These are phyloP conservation scores for Fusarium algeriense DNA, from an alignment of 2,329 filamentous ascomycete species.

Conservation along the genomic window DNA sequence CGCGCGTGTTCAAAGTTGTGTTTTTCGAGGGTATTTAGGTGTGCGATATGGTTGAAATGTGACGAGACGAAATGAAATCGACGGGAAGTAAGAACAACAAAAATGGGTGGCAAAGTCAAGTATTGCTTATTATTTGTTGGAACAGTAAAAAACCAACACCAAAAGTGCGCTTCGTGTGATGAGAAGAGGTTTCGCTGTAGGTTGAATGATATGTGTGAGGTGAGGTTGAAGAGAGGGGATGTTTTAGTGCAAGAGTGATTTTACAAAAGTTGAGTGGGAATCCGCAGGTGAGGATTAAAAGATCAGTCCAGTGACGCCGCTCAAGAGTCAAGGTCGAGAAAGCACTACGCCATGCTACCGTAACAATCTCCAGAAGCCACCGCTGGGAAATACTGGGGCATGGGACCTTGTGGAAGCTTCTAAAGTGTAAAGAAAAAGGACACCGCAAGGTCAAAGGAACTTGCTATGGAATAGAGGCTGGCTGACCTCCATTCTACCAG, in stretches of 20 bases:
- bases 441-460: slow-evolving; percentile 25
- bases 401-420: slow-evolving; percentile 54
- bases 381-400: slow-evolving; percentile 43
- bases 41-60: slow-evolving; percentile 18
- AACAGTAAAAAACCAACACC: slow-evolving; percentile 18
- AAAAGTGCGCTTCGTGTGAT: slow-evolving; percentile 17
- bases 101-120: slow-evolving; percentile 5
- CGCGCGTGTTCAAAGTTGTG: slow-evolving; percentile 40
- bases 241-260: slow-evolving; percentile 37
- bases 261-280: slow-evolving; percentile 43
- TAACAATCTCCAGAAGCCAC: slow-evolving; percentile 35
- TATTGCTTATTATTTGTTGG: slow-evolving; percentile 24
- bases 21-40: slow-evolving; percentile 2
- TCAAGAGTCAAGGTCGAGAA: slow-evolving; percentile 19
- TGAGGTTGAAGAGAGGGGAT: slow-evolving; percentile 24
- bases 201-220: slow-evolving; percentile 13
- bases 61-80: slow-evolving; percentile 8
- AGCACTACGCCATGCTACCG: slow-evolving; percentile 35
- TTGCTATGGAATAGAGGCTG: slow-evolving; percentile 34
- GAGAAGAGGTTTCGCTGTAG: slow-evolving; percentile 6
- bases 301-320: slow-evolving; percentile 43
- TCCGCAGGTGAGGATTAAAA: slow-evolving; percentile 36
- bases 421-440: slow-evolving; percentile 18
- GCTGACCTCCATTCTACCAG: slow-evolving; percentile 5
- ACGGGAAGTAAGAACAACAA: slow-evolving; percentile 23